phyloP scores from a whole-genome alignment of 23 red algal species.

The Porphyridium purpureum region DNA sequence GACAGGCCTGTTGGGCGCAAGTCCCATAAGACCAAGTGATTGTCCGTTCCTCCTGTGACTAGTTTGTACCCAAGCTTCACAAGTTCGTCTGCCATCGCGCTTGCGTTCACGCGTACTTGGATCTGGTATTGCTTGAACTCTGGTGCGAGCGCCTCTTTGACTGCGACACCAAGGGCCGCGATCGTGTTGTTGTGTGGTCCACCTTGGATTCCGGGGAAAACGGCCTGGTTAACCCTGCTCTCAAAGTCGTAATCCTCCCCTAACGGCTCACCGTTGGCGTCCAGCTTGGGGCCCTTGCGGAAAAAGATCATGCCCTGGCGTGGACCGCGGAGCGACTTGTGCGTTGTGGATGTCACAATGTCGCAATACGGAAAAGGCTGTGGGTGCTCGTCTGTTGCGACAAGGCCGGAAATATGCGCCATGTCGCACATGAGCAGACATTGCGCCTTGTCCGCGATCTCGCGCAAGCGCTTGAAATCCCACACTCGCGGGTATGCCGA shows the following conservation, averaged over 20 bases:
- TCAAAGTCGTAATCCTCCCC: slow-evolving; percentile 30
- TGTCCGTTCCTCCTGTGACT: slow-evolving; percentile 89
- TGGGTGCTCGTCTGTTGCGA: slow-evolving; percentile 39
- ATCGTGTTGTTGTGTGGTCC: slow-evolving; percentile 98
- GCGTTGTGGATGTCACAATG: slow-evolving; percentile 87
- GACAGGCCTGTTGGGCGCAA: slow-evolving; percentile 54
- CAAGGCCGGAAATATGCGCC: slow-evolving; percentile 94
- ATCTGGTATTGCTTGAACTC: slow-evolving; percentile 44
- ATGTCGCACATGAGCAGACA: slow-evolving; percentile 87
- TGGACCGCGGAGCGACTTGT: slow-evolving; percentile 93
- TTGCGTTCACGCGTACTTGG: slow-evolving; percentile 68
- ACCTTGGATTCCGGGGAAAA: slow-evolving; percentile 85
- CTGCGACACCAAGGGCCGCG: slow-evolving; percentile 57
- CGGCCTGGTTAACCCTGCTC: slow-evolving; percentile 51
- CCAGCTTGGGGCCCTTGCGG: slow-evolving; percentile 27
- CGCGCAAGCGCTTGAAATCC: slow-evolving; percentile 69
- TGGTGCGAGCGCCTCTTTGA: slow-evolving; percentile 52
- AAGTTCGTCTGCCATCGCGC: slow-evolving; percentile 50
- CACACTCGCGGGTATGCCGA: slow-evolving; percentile 89
- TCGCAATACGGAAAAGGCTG: slow-evolving; percentile 78
- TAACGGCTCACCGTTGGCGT: not conserved
- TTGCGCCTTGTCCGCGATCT: slow-evolving; percentile 58
- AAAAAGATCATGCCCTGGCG: slow-evolving; percentile 82
- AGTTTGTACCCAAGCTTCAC: slow-evolving; percentile 72
- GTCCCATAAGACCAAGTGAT: slow-evolving; percentile 93